These are phyloP conservation scores for Trichoderma sp. DNA, from an alignment of 2,329 filamentous ascomycete species.

Conservation along the genomic window DNA sequence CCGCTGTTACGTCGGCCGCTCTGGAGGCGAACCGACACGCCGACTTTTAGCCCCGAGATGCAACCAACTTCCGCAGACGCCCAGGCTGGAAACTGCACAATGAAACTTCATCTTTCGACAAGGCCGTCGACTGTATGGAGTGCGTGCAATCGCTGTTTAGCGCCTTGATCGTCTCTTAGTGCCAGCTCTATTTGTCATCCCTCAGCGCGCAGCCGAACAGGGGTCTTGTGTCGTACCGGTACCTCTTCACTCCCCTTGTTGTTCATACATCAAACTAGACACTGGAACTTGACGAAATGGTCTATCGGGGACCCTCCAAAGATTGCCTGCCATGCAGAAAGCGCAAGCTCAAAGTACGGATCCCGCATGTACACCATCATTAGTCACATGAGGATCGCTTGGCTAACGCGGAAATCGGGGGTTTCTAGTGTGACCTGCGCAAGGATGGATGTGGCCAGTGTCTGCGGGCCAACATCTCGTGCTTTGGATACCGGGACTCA, in stretches of 20 bases:
- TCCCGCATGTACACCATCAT: background rate
- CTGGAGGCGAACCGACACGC: background rate
- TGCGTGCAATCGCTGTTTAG: background rate
- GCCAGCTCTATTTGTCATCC: background rate
- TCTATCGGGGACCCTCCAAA: conserved; percentile 28
- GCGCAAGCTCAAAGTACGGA: conserved; percentile 29
- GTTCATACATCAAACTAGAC: background rate
- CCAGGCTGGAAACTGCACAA: background rate
- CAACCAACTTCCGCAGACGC: background rate
- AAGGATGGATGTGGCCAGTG: conserved; percentile 30
- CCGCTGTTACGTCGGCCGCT: background rate
- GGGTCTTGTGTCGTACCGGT: background rate
- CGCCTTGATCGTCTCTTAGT: background rate
- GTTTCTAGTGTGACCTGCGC: conserved; percentile 27
- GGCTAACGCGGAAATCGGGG: background rate
- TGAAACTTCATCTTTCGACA: background rate
- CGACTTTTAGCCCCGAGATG: background rate
- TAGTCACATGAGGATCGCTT: background rate
- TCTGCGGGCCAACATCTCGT: conserved; percentile 27
- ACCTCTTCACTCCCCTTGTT: background rate
- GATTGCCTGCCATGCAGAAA: conserved; percentile 31
- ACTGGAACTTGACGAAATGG: conserved; percentile 23
- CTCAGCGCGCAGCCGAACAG: background rate
- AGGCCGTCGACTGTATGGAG: background rate
- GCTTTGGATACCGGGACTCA: conserved; percentile 31